phyloP scores from a whole-genome alignment of 2,329 filamentous ascomycete species.

The Cercospora citrullina region DNA sequence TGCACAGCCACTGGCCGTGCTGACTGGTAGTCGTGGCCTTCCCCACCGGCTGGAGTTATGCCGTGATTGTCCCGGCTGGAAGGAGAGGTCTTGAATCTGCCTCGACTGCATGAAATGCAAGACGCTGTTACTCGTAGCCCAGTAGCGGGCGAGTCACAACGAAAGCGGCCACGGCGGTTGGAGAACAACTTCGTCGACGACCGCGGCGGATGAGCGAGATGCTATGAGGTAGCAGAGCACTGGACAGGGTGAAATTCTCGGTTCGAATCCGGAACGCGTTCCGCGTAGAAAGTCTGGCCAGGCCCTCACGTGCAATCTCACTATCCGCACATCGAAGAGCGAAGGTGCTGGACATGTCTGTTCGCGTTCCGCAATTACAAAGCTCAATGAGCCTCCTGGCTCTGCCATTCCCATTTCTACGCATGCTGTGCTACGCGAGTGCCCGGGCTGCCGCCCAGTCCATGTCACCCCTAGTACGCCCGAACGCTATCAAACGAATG shows the following conservation, averaged over 20 bases:
- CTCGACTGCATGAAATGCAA: not conserved
- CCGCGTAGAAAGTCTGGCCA: not conserved
- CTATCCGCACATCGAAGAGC: not conserved
- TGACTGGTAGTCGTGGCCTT: constrained; percentile 13
- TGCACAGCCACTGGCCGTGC: constrained; percentile 16
- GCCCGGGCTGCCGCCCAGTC: not conserved
- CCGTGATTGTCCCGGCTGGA: not conserved
- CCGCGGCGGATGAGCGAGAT: not conserved
- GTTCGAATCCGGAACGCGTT: not conserved
- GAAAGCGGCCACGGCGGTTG: not conserved
- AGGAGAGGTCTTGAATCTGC: not conserved
- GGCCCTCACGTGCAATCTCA: constrained; percentile 3
- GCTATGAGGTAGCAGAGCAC: not conserved
- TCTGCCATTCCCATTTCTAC: constrained; percentile 4
- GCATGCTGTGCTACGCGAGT: constrained; percentile 14
- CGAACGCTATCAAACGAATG: constrained; percentile 28
- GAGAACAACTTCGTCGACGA: not conserved
- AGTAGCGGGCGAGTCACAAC: not conserved
- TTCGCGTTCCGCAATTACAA: not conserved
- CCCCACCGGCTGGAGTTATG: constrained; percentile 12
- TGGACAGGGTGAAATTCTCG: not conserved
- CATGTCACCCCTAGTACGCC: constrained; percentile 19
- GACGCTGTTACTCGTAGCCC: not conserved
- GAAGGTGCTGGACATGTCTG: not conserved
- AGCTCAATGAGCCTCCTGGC: not conserved